Conservation (phyloP, 441 rosid genomes). For the Populus hybrid region DNA sequence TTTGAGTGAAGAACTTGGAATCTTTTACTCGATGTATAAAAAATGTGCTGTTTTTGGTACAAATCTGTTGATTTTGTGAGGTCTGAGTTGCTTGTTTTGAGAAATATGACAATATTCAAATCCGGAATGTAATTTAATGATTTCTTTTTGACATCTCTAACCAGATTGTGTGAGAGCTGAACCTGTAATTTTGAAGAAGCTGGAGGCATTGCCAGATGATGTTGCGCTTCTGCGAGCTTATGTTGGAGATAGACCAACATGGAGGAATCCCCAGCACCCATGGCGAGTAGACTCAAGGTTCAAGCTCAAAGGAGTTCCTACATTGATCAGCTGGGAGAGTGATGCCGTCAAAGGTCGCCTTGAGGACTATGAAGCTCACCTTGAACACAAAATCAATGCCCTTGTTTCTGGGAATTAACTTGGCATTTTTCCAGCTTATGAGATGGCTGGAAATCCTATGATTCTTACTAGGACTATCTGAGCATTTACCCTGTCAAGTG, state of each 20-base stretch:
- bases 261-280: slow-evolving; percentile 72
- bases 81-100: not conserved
- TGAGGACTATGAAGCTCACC: slow-evolving; percentile 83
- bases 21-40: not conserved
- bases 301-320: slow-evolving; percentile 77
- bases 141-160: slow-evolving; percentile 7
- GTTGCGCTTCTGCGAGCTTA: slow-evolving; percentile 61
- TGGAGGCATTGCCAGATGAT: slow-evolving; percentile 55
- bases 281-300: slow-evolving; percentile 67
- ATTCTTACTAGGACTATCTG: not conserved
- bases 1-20: not conserved
- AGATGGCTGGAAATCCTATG: not conserved
- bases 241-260: slow-evolving; percentile 83
- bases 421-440: not conserved
- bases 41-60: not conserved
- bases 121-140: not conserved
- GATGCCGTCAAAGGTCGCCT: slow-evolving; percentile 54
- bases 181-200: slow-evolving; percentile 70
- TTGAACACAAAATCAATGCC: slow-evolving; percentile 51
- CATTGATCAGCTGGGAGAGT: slow-evolving; percentile 65
- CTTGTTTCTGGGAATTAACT: slow-evolving; percentile 42
- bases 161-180: slow-evolving; percentile 91
- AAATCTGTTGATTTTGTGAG: not conserved
- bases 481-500: not conserved
- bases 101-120: not conserved